Conservation (phyloP, 371 early-diverging fungal genomes). For the Mucor circinelloides region DNA sequence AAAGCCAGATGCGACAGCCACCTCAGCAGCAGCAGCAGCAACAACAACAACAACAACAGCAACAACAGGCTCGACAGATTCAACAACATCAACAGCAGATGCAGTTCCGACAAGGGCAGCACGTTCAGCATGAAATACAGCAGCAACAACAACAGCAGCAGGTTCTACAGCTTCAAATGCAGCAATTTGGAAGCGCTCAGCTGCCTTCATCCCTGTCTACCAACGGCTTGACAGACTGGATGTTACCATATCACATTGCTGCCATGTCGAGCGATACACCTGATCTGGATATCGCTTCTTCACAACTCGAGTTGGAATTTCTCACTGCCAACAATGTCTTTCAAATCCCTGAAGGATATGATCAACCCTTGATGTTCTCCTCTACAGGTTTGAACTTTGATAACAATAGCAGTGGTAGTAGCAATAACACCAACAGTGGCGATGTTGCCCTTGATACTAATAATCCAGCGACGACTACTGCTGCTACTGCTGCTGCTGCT, state of each 20-base stretch:
- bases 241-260: slow-evolving; percentile 3
- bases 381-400: neutral
- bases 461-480: neutral
- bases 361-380: slow-evolving; percentile 20
- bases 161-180: neutral
- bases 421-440: slow-evolving; percentile 8
- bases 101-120: neutral
- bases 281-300: neutral
- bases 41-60: neutral
- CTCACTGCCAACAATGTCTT: neutral
- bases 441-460: neutral
- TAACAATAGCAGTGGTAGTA: neutral
- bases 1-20: neutral
- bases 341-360: slow-evolving; percentile 17
- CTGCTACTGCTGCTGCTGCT: neutral
- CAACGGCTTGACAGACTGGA: slow-evolving; percentile 6
- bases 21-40: neutral
- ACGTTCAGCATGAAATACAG: neutral
- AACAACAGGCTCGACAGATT: neutral
- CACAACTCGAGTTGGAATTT: neutral
- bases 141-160: slow-evolving; percentile 2
- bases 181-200: neutral
- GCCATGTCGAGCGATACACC: neutral
- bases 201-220: neutral
- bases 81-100: neutral